These are phyloP conservation scores for Trichocladium antarcticum DNA, from an alignment of 495 filamentous ascomycete species.

Conservation along the genomic window DNA sequence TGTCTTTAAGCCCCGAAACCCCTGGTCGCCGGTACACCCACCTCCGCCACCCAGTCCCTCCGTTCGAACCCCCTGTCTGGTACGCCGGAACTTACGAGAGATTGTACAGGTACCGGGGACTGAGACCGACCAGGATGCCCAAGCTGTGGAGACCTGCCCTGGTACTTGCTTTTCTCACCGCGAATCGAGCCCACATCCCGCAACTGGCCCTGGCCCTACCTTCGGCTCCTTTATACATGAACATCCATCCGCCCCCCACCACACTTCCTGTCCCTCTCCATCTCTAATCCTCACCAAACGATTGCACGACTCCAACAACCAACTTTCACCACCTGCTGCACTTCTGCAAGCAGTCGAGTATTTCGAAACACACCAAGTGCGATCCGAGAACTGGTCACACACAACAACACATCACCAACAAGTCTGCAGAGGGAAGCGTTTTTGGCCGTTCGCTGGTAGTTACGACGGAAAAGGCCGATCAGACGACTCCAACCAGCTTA, in stretches of 20 bases:
- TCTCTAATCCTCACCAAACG: slow-evolving; percentile 13
- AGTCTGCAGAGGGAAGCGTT: not conserved
- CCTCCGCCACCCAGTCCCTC: slow-evolving; percentile 1
- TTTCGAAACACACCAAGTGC: not conserved
- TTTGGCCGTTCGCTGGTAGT: not conserved
- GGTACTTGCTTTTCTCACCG: slow-evolving; percentile 23
- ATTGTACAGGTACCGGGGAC: slow-evolving; percentile 25
- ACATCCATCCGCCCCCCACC: slow-evolving; percentile 25
- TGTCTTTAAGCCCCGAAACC: not conserved
- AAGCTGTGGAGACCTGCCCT: slow-evolving; percentile 17
- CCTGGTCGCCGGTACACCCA: not conserved
- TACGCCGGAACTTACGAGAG: slow-evolving; percentile 18
- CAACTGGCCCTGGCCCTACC: slow-evolving; percentile 11
- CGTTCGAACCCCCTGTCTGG: slow-evolving; percentile 18
- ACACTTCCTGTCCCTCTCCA: slow-evolving; percentile 17
- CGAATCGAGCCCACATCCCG: slow-evolving; percentile 17
- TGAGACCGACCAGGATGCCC: slow-evolving; percentile 10
- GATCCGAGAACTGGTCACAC: not conserved
- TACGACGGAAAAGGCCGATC: not conserved
- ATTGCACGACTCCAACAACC: slow-evolving; percentile 7
- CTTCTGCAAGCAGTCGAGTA: not conserved
- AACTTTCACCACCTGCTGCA: slow-evolving; percentile 1
- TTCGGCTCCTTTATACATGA: slow-evolving; percentile 22
- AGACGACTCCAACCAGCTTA: not conserved
- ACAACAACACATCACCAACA: not conserved